Percentiles rank a stretch among this genome's conserved stretches.
phyloP scores from a whole-genome alignment of 805 yeast species.

The Metschnikowia baotianmanensis region DNA sequence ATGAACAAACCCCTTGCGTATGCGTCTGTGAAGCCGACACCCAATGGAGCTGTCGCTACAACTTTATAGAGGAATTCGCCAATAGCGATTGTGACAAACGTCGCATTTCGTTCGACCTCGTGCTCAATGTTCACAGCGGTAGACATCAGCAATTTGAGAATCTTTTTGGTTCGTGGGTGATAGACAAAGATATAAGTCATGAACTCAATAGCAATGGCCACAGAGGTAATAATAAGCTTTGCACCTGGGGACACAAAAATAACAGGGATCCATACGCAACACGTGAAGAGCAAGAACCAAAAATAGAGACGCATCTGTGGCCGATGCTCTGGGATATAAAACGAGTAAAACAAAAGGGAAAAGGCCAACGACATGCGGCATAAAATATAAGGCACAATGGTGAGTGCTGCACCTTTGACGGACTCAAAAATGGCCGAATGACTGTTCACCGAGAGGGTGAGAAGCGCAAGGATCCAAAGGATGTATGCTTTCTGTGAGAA shows the following conservation, averaged over 20 bases:
- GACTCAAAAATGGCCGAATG: constrained; percentile 38
- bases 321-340: constrained; percentile 49
- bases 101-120: constrained; percentile 58
- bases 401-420: constrained; percentile 38
- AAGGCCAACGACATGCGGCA: constrained; percentile 42
- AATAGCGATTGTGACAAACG: constrained; percentile 60
- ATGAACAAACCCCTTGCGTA: constrained; percentile 50
- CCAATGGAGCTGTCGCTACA: constrained; percentile 49
- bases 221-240: constrained; percentile 45
- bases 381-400: constrained; percentile 47
- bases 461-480: constrained; percentile 49
- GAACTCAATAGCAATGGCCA: constrained; percentile 43
- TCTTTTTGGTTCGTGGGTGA: constrained; percentile 48
- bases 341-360: constrained; percentile 38
- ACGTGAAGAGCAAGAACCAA: constrained; percentile 28
- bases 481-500: constrained; percentile 51
- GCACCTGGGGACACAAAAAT: constrained; percentile 47
- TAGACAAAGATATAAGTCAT: constrained; percentile 33
- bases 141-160: constrained; percentile 42
- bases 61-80: constrained; percentile 60
- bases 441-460: constrained; percentile 51
- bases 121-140: constrained; percentile 67
- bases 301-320: constrained; percentile 46
- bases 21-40: constrained; percentile 42
- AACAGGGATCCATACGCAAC: constrained; percentile 50